Base-by-base conservation (phyloP, 768 basidiomycete genomes). In the Trametes elegans region DNA sequence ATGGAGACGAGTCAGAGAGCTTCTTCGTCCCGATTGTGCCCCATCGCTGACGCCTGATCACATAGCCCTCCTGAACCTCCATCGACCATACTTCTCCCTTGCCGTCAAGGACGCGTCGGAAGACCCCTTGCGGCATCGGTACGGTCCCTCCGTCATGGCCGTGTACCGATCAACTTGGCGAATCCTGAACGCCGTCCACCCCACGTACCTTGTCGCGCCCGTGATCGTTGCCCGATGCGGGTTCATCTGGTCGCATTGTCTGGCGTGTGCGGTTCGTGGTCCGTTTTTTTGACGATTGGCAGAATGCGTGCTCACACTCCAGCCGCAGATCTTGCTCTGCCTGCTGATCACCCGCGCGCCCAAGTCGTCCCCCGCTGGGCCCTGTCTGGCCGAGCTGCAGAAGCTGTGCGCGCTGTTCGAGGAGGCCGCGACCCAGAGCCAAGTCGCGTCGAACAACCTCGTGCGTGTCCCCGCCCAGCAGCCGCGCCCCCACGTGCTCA, bases 81-180 rank as follows among this genome's bases (percentile, higher is more conserved):
- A 88, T 64, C 75, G 87, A 24, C 74, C 80, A 16, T 87, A 86
- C 66, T 84, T 88, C 62, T 81, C 81, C 1, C 82, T 82, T 57
- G 84, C 85, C 0, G 68, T 90, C 13, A 79, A 80, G 46, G 86
- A 88, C 39, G 71, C 74, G 34, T 80, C 83, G 2, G 59, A 70
- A 6, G 82, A 88, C 49, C 71, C 82, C 2, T 70, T 84, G 42
- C 75, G 76, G 43, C 86, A 89, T 62, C 77, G 73, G 61, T 88
- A 82, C 64, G 76, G 81, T 0, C 81, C 83, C 0, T 90, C 88
- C 1, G 83, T 88, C 3, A 76, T 86, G 66, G 82, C 88, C 0
- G 79, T 81, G 13, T 89, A 87, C 69, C 83, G 85, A 2, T 85
- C 85, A 2, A 81, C 85, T 3, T 88, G 84, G 81, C 72, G 87